Evolutionary conservation across 192 early-diverging fungal genomes (phyloP).

Genomic region (Rhizophagus sp.): DNA sequence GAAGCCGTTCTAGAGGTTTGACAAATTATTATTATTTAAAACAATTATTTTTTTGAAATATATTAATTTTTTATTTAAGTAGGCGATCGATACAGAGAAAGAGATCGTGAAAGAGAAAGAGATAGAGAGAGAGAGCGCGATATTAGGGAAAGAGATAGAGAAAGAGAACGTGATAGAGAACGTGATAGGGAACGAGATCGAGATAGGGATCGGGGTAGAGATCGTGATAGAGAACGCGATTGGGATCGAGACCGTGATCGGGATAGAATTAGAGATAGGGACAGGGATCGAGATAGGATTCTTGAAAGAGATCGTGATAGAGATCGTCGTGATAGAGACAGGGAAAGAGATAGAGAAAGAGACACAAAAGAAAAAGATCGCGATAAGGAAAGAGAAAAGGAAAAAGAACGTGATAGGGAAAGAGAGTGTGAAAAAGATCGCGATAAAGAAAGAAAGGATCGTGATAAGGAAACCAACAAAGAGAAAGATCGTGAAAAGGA

Average conservation of each 20-base stretch:
- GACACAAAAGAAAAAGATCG: constrained; percentile 21
- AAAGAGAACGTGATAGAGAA: constrained; percentile 17
- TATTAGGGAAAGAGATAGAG: background rate
- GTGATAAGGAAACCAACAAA: no score
- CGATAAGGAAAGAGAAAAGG: constrained; percentile 21
- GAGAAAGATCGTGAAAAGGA: no score
- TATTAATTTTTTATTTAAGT: background rate
- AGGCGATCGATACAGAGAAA: constrained; percentile 28
- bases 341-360: constrained; percentile 31
- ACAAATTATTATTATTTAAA: background rate
- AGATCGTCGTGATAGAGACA: constrained; percentile 26
- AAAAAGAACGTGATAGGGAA: constrained; percentile 14
- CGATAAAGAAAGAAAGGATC: no score
- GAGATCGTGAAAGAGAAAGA: constrained; percentile 21
- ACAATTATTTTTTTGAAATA: background rate
- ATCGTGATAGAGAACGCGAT: constrained; percentile 33
- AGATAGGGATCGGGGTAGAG: constrained; percentile 6
- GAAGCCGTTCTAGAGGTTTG: constrained; percentile 29
- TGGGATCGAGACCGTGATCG: constrained; percentile 43
- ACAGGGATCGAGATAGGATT: constrained; percentile 27
- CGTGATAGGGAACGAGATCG: constrained; percentile 8
- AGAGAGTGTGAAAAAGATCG: background rate
- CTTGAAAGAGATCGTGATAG: background rate
- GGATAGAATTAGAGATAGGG: constrained; percentile 39
- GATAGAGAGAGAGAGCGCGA: background rate